Percentiles rank a stretch among this genome's conserved stretches.
Evolutionary conservation across 495 filamentous ascomycete genomes (phyloP).

Genomic region (Podospora pseudopauciseta): DNA sequence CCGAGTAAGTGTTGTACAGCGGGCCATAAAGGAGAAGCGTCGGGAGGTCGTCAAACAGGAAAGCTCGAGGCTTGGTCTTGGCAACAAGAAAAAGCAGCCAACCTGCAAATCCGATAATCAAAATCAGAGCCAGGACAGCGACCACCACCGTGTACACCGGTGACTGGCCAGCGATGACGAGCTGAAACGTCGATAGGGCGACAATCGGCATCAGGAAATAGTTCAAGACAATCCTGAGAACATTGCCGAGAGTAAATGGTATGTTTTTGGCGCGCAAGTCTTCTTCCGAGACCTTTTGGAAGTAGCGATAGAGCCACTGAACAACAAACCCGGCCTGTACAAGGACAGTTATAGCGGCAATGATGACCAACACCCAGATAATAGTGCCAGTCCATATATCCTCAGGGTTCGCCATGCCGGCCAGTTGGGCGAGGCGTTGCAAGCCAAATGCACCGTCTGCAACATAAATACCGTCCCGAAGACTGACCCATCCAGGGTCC

Average conservation of each 20-base stretch:
- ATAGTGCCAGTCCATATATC: slow-evolving; percentile 95
- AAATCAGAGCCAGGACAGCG: slow-evolving; percentile 68
- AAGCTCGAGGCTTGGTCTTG: slow-evolving; percentile 73
- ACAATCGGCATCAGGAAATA: slow-evolving; percentile 86
- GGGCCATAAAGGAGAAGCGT: slow-evolving; percentile 89
- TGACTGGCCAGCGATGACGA: slow-evolving; percentile 69
- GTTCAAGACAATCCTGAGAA: slow-evolving; percentile 85
- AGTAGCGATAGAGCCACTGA: slow-evolving; percentile 68
- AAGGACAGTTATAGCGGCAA: slow-evolving; percentile 62
- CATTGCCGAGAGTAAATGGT: slow-evolving; percentile 85
- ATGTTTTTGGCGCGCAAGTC: slow-evolving; percentile 87
- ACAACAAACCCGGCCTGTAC: slow-evolving; percentile 71
- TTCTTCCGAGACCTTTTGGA: slow-evolving; percentile 71
- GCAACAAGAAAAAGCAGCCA: slow-evolving; percentile 79
- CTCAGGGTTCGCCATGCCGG: slow-evolving; percentile 70
- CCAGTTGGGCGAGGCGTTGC: slow-evolving; percentile 70
- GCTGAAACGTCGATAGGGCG: slow-evolving; percentile 81
- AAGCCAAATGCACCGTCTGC: slow-evolving; percentile 70
- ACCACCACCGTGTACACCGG: slow-evolving; percentile 65
- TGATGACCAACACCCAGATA: slow-evolving; percentile 75
- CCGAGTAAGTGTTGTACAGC: slow-evolving; percentile 97
- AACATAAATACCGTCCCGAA: slow-evolving; percentile 83
- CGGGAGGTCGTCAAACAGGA: slow-evolving; percentile 87
- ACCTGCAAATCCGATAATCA: slow-evolving; percentile 66
- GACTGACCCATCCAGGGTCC: slow-evolving; percentile 55